Evolutionary conservation across 2,329 filamentous ascomycete genomes (phyloP), one percentile per base, ranked within the genome.

Genomic region (Exophiala mesophila): DNA sequence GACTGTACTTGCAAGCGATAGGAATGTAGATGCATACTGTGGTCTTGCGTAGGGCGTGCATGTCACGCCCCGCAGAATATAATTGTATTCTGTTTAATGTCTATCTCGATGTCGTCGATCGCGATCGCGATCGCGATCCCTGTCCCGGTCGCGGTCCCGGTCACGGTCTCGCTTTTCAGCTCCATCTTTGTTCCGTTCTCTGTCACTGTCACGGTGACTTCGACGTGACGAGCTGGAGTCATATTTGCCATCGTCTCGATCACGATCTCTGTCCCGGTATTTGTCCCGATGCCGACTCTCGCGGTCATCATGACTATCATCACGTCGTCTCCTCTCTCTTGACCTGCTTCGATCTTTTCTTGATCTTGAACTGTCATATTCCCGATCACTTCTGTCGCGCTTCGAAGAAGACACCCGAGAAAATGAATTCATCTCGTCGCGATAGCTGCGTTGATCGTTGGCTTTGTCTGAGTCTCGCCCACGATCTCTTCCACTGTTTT

Each of bases 371-470:
- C 35, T 44, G 13, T 54, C 50, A 36, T 47, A 34, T 24, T 44
- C 47, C 13, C 47, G 41, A 13, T 60, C 62, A 37, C 65, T 56
- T 18, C 60, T 59, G 38, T 63, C 61, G 52, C 46, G 59, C 41
- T 55, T 62, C 59, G 29, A 52, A 59, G 54, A 60, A 68, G 47
- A 58, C 56, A 53, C 63, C 62, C 61, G 57, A 2, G 63, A 65
- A 19, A 62, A 66, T 4, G 63, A 57, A 51, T 62, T 62, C 36
- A 63, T 61, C 35, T 64, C 61, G 38, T 59, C 60, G 24, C 59
- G 62, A 44, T 61, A 63, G 15, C 60, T 60, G 36, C 62, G 56
- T 39, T 54, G 50, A 32, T 61, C 59, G 43, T 58, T 53, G 38
- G 41, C 41, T 10, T 58, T 56, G 41, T 54, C 58, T 19, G 40